A percentile compares a stretch with the other conserved stretches of the same genome.
These are phyloP conservation scores for Cicer cuneatum DNA, from an alignment of 306 rosid species.

Conservation along the genomic window DNA sequence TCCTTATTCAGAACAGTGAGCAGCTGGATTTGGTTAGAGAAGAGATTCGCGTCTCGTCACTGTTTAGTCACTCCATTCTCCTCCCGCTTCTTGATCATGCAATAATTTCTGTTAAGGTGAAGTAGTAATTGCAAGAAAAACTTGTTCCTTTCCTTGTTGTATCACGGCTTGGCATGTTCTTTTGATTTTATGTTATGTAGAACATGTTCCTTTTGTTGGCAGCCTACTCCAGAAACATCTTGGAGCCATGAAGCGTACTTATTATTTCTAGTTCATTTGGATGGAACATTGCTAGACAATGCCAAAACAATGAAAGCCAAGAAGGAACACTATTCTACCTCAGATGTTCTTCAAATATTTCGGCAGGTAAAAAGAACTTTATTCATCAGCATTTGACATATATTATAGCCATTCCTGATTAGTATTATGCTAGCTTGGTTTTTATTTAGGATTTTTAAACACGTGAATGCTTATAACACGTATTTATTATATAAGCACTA, in stretches of 20 bases:
- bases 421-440: too few species aligned
- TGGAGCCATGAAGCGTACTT: conserved; percentile 96
- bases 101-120: conserved; percentile 87
- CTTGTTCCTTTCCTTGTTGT: neutral
- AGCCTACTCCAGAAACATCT: conserved; percentile 85
- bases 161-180: conserved; percentile 2
- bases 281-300: conserved; percentile 94
- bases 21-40: conserved; percentile 94
- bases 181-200: conserved; percentile 40
- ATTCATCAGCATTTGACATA: conserved; percentile 20
- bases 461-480: too few species aligned
- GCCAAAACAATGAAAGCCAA: conserved; percentile 78
- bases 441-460: too few species aligned
- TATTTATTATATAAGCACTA: too few species aligned
- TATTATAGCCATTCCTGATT: too few species aligned
- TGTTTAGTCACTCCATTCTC: conserved; percentile 88
- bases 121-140: conserved; percentile 26
- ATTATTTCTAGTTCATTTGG: conserved; percentile 97
- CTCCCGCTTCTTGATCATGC: conserved; percentile 99
- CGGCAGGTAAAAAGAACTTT: conserved; percentile 67
- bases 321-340: conserved; percentile 82
- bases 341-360: conserved; percentile 91
- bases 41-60: conserved; percentile 94
- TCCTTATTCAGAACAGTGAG: conserved; percentile 88
- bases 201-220: conserved; percentile 43